Evolutionary conservation across 2,329 filamentous ascomycete species (phyloP), one percentile per base, ranked within the genome.

Genomic region (Sarocladium oryzae): DNA sequence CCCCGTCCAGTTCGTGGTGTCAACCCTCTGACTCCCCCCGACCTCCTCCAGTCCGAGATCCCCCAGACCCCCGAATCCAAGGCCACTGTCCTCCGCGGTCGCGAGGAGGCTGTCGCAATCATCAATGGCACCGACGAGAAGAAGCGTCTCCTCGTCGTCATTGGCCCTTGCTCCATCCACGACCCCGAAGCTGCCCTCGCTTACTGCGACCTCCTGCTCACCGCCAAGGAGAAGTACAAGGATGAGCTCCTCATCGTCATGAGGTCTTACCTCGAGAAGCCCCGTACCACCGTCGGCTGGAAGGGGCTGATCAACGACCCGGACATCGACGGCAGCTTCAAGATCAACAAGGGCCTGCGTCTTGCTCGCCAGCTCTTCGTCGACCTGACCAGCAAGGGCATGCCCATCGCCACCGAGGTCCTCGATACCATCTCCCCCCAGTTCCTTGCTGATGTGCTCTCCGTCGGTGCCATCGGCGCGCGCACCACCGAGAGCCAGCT

Each of bases 301-400:
- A 99, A 99, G 76, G 93, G 93, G 48, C 76, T 99, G 61, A 95
- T 99, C 75, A 97, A 99, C 68, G 93, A 99, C 71, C 93, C 93
- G 2, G 92, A 97, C 64, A 95, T 99, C 65, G 91, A 97, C 70
- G 92, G 96, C 69, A 93, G 87, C 70, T 97, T 96, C 86, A 85
- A 96, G 73, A 97, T 99, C 75, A 97, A 97, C 79, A 97, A 97
- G 78, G 93, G 93, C 18, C 72, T 99, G 63, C 84, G 88, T 49
- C 76, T 90, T 51, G 88, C 89, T 52, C 81, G 93, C 59, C 85
- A 97, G 70, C 79, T 99, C 66, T 97, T 96, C 70, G 85, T 95
- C 56, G 90, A 97, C 67, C 76, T 99, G 60, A 97, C 92, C 0
- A 77, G 82, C 67, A 87, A 84, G 73, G 93, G 93, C 63, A 95